Base-by-base conservation (phyloP, 2,329 filamentous ascomycete species). In the Aspergillus viridinutans region DNA sequence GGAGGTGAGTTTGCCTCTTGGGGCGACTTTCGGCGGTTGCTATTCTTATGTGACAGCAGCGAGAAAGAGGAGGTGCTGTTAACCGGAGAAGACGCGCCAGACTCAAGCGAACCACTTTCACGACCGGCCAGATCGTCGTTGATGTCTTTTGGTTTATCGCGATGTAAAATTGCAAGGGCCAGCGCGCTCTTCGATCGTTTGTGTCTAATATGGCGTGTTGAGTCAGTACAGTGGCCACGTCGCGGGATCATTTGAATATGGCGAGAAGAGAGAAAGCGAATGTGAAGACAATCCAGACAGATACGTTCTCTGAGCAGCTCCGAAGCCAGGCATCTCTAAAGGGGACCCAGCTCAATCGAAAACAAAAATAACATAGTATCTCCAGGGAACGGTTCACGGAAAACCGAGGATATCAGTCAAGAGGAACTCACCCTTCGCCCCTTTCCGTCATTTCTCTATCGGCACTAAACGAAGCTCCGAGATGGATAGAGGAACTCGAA, bases 151-250 rank as follows among this genome's bases (percentile, higher is more conserved):
- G 76, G 77, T 58, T 78, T 80, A 56, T 81, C 80, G 57, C 81
- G 80, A 63, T 81, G 77, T 50, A 85, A 74, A 23, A 85, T 70
- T 35, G 82, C 80, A 58, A 82, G 77, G 49, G 82, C 80, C 58
- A 84, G 73, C 50, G 77, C 72, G 60, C 80, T 81, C 66, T 80
- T 83, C 58, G 78, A 81, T 60, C 82, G 80, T 72, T 82, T 84
- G 64, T 81, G 80, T 59, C 74, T 76, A 62, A 54, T 56, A 52
- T 28, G 64, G 56, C 63, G 71, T 73, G 54, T 67, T 59, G 67
- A 69, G 56, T 73, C 63, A 72, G 69, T 62, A 56, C 50, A 55
- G 51, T 42, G 43, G 55, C 61, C 55, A 60, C 38, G 28, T 20
- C 42, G 43, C 12, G 6, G 12, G 14, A 12, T 23, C 14, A 14